Evolutionary conservation across 2,329 filamentous ascomycete genomes (phyloP), one percentile per base, ranked within the genome.

Genomic region (Sarocladium strictum): DNA sequence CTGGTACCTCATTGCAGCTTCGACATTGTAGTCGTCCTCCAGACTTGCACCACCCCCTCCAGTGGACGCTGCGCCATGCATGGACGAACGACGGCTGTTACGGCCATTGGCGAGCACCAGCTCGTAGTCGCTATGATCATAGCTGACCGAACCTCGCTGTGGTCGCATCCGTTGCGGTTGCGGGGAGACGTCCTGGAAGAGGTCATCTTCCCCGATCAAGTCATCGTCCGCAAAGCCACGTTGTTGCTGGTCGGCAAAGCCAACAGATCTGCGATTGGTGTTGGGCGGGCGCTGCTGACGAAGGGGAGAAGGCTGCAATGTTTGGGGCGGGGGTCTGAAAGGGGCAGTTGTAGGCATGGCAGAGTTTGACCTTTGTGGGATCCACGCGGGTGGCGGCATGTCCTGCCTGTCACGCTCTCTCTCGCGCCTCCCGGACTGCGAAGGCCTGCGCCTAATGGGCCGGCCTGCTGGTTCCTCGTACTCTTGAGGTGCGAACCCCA

Each of bases 1-100:
- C 62, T 84, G 81, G 63, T 85, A 84, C 11, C 32, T 26, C 21
- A 38, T 9, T 15, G 50, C 50, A 3, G 32, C 50, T 27, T 38
- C 50, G 21, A 53, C 32, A 26, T 32, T 32, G 29, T 24, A 19
- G 38, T 75, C 69, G 21, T 68, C 63, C 3, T 69, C 67, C 11
- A 69, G 61, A 53, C 69, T 69, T 27, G 63, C 65, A 21, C 67
- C 69, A 12, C 65, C 65, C n/a, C 62, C 58, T 17, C 64, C 66
- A 5, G 66, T 57, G n/a, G 69, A 67, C 29, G 63, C 64, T 15
- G 65, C 63, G 11, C 64, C 69, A 53, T 76, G 75, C 54, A 72
- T 67, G 0, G 76, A 77, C 53, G 72, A 64, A 24, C 73, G 67
- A 3, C 73, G 70, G 40, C 60, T 54, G 23, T 33, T 63, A 15